Percentiles rank a stretch among this genome's conserved stretches.
Evolutionary conservation across 371 early-diverging fungal genomes (phyloP).

Genomic region (Ecytonucleospora hepatopenaei): DNA sequence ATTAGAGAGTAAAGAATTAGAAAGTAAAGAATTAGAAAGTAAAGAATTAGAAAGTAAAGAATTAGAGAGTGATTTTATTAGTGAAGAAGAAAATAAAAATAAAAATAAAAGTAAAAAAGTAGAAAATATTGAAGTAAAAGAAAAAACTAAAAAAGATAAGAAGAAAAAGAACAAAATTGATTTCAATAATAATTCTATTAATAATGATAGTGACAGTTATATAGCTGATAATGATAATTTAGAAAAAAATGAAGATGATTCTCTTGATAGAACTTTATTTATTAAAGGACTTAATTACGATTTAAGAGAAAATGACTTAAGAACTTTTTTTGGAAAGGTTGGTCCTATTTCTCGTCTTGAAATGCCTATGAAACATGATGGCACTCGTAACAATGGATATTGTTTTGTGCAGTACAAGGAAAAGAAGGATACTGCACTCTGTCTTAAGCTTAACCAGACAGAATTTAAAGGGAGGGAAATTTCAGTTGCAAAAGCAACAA

Average conservation of each 20-base stretch:
- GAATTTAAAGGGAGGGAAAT: constrained; percentile 40
- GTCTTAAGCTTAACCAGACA: constrained; percentile 42
- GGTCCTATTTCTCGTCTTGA: constrained; percentile 49
- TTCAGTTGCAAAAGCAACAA: constrained; percentile 36
- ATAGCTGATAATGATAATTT: constrained; percentile 1
- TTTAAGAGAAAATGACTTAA: constrained; percentile 45
- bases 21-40: too few relatives aligned
- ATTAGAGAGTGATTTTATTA: too few relatives aligned
- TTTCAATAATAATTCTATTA: not conserved
- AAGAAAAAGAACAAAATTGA: not conserved
- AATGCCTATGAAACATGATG: constrained; percentile 46
- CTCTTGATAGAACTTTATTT: constrained; percentile 48
- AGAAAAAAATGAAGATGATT: constrained; percentile 18
- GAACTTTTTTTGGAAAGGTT: constrained; percentile 46
- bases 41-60: too few relatives aligned
- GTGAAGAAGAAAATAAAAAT: too few relatives aligned
- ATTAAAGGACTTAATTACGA: constrained; percentile 52
- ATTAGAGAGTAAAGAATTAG: too few relatives aligned
- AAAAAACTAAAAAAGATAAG: not conserved
- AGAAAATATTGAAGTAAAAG: too few relatives aligned
- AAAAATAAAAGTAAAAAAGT: too few relatives aligned
- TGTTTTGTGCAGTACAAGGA: constrained; percentile 55
- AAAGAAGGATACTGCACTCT: constrained; percentile 42
- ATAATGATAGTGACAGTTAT: not conserved
- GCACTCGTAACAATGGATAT: constrained; percentile 53